Evolutionary conservation across 176 grass and related monocot genomes (phyloP), one percentile per base, ranked within the genome.

Genomic region (Oryza coarctata): DNA sequence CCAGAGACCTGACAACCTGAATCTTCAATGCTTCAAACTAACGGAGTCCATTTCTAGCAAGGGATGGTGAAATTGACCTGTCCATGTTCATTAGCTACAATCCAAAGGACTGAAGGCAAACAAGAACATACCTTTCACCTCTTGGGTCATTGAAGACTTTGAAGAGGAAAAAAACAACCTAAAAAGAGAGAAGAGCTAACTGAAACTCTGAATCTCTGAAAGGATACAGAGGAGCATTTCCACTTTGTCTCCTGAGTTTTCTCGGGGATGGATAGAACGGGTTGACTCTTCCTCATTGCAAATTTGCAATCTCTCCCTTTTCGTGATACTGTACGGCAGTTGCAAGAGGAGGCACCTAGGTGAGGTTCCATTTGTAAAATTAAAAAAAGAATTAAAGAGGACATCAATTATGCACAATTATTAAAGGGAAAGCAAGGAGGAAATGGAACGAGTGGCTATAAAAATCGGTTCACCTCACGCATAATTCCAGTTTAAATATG

Each of bases 231-330:
- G 34, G 83, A 82, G 79, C 88, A 79, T 35, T 83, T 86, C 74
- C 47, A 63, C 74, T 90, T 86, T 83, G 88, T 68, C 47, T 86
- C 79, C 73, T 74, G 7, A 73, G 74, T 65, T 3, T 40, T 29
- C 18, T 72, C 32, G 77, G 69, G 32, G 70, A 89, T 63, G 80
- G 14, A 52, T 41, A 40, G 74, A 38, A 12, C 1, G 20, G 10
- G 41, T 31, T 77, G 73, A 72, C 73, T 71, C 18, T 14, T 14
- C 62, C 31, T 70, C 31, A 2, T 13, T 32, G 63, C 41, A 65
- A 55, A 8, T 34, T 13, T 32, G 63, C 41, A 65, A 55, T 12
- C 43, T 86, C 80, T 18, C 81, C 55, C 55, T 25, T 60, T 70
- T 70, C 70, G 29, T 9, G 60, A 27, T 65, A 41, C 64, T 14